Evolutionary conservation across 345 rosid species (phyloP).

Genomic region (Geranium brycei): DNA sequence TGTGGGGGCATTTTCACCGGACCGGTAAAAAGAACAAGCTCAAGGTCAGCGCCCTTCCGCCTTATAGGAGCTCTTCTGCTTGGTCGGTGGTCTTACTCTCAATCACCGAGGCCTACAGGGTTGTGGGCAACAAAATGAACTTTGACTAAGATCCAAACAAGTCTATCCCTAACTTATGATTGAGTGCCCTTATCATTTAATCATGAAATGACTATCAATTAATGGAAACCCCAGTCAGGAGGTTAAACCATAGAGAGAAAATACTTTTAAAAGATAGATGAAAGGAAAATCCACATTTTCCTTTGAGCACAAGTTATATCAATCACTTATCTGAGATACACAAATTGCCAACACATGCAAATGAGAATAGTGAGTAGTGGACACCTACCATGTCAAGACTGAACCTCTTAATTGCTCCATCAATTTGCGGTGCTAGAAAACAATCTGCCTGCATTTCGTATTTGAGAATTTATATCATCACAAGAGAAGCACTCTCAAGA

Average conservation of each 20-base stretch:
- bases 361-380: not conserved
- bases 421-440: conserved; percentile 63
- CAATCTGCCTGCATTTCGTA: conserved; percentile 57
- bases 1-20: too few relatives aligned
- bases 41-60: too few relatives aligned
- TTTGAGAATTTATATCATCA: not conserved
- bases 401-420: conserved; percentile 38
- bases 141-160: not conserved
- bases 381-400: conserved; percentile 56
- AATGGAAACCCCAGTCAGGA: not conserved
- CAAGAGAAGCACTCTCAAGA: not conserved
- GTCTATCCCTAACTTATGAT: not conserved
- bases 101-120: too few relatives aligned
- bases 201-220: too few relatives aligned
- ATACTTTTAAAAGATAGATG: too few relatives aligned
- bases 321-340: not conserved
- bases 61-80: too few relatives aligned
- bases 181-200: not conserved
- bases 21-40: too few relatives aligned
- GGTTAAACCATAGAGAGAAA: not conserved
- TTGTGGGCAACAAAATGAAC: too few relatives aligned
- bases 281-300: not conserved
- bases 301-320: not conserved
- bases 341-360: not conserved
- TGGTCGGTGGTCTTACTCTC: too few relatives aligned